Percentiles rank a stretch among this genome's conserved stretches.
Conservation (phyloP, 179 eudicot genomes). For the Heliamphora pulchella region DNA sequence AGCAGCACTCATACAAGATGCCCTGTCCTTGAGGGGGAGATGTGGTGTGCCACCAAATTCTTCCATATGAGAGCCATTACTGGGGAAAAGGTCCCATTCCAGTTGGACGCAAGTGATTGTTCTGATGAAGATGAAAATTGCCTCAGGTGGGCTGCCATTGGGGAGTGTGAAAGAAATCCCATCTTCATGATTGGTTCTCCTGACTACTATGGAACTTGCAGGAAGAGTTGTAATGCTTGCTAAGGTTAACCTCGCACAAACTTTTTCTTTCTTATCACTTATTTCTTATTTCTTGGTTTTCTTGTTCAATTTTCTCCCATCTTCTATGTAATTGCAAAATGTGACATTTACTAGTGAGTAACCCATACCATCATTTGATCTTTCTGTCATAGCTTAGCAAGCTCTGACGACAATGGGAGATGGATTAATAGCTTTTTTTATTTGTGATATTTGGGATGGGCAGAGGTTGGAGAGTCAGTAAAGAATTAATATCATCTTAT, state of each 20-base stretch:
- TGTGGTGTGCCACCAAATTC: conserved; percentile 75
- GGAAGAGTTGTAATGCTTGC: conserved; percentile 85
- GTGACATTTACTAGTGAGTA: neutral
- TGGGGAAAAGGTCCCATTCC: conserved; percentile 10
- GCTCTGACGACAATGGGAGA: neutral
- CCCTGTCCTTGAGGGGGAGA: conserved; percentile 62
- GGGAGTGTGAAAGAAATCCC: conserved; percentile 77
- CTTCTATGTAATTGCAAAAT: neutral
- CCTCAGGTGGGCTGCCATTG: conserved; percentile 73
- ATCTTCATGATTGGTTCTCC: conserved; percentile 91
- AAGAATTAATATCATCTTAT: neutral
- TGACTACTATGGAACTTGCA: conserved; percentile 92
- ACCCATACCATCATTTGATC: neutral
- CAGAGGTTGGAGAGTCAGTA: neutral
- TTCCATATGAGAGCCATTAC: conserved; percentile 39
- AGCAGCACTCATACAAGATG: conserved; percentile 61
- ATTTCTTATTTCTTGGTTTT: neutral
- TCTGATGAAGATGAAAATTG: conserved; percentile 86
- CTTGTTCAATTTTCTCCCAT: neutral
- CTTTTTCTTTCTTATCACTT: neutral
- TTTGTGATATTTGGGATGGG: neutral
- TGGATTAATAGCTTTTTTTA: neutral
- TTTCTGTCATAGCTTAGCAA: neutral
- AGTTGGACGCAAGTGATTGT: conserved; percentile 43
- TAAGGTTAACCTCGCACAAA: conserved; percentile 19